Evolutionary conservation across 2,329 filamentous ascomycete genomes (phyloP), one percentile per base, ranked within the genome.

Genomic region (Microcera coccophila): DNA sequence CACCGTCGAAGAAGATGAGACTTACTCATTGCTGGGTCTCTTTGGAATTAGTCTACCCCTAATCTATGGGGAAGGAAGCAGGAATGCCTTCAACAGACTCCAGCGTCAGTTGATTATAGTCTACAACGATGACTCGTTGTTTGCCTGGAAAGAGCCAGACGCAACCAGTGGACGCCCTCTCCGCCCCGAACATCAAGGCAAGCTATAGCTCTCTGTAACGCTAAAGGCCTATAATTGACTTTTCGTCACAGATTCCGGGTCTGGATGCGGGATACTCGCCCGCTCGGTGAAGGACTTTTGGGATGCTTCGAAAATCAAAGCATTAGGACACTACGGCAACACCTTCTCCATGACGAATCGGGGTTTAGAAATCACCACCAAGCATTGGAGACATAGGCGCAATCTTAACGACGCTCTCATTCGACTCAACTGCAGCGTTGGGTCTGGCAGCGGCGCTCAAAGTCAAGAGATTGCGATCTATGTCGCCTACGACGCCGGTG

Each of bases 301-400:
- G 36, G 21, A 38, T 38, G 36, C 36, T 29, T 38, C 36, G 8
- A 24, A 38, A n/a, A 26, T 38, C 22, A 24, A 26, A 18, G 36
- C 36, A 8, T 26, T 22, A 11, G 36, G 36, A n/a, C 36, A 26
- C 22, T 38, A 38, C 22, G 18, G 22, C 36, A 29, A 29, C 22
- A 38, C 36, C 22, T 38, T 38, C 36, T 24, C 18, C 36, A 38
- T 38, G 36, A 38, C 18, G 12, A 38, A 38, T 18, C 36, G 20
- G 28, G 36, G 36, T n/a, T 18, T 38, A 15, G 36, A 24, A 24
- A 38, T 38, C 18, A 38, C 18, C 18, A 21, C 36, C 14, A 38
- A 38, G 36, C 36, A 16, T 16, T 38, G 36, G 36, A 38, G 36
- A 17, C 22, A 29, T 21, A 38, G 28, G 22, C 16, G 12, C 22